Conservation (phyloP, 192 early-diverging fungal species). For the Radiomyces spectabilis region DNA sequence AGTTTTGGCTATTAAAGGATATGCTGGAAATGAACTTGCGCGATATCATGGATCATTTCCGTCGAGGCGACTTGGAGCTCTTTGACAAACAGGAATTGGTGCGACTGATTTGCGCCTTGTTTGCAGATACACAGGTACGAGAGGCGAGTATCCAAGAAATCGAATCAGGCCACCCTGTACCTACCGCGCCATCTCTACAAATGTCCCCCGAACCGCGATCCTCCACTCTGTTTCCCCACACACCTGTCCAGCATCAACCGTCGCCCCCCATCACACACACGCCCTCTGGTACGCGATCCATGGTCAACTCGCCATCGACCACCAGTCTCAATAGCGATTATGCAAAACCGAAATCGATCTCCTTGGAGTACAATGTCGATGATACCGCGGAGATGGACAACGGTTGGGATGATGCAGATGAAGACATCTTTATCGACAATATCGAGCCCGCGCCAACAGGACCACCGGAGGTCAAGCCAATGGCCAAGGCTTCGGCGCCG, state of each 20-base stretch:
- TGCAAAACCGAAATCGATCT: no score
- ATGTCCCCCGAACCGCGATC: background rate
- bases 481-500: no score
- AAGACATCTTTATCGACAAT: slow-evolving; percentile 6
- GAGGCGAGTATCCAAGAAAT: slow-evolving; percentile 45
- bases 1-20: slow-evolving; percentile 40
- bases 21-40: slow-evolving; percentile 46
- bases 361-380: slow-evolving; percentile 4
- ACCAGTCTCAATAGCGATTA: background rate
- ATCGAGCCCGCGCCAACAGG: background rate
- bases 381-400: background rate
- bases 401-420: slow-evolving; percentile 15
- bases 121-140: slow-evolving; percentile 47
- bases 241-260: no score
- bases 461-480: background rate
- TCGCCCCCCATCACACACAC: no score
- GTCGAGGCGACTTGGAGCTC: slow-evolving; percentile 31
- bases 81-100: slow-evolving; percentile 42
- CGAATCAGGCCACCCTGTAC: background rate
- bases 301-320: no score
- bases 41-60: slow-evolving; percentile 48
- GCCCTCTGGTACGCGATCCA: no score
- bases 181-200: no score
- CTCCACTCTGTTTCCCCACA: background rate
- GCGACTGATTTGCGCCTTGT: slow-evolving; percentile 42